These are phyloP conservation scores for Penicillium antarcticum DNA, from an alignment of 495 filamentous ascomycete genomes.

Conservation along the genomic window DNA sequence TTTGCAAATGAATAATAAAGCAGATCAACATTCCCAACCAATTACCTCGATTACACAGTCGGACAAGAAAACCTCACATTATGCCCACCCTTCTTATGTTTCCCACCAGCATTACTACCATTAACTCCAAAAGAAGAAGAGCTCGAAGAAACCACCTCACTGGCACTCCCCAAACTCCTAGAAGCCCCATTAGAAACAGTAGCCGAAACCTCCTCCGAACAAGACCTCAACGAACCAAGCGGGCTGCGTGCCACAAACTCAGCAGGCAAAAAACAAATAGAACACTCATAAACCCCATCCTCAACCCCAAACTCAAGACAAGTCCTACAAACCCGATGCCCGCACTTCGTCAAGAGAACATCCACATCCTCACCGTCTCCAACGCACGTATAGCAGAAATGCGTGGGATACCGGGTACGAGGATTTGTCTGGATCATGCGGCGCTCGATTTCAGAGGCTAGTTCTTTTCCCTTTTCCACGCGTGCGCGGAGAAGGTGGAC, in stretches of 20 bases:
- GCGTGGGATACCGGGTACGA: slow-evolving; percentile 13
- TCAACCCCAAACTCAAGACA: slow-evolving; percentile 19
- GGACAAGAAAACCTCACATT: not conserved
- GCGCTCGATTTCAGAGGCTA: slow-evolving; percentile 23
- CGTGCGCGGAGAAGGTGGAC: slow-evolving; percentile 19
- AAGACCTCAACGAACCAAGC: not conserved
- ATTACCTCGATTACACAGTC: not conserved
- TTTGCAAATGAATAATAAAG: not conserved
- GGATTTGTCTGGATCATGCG: slow-evolving; percentile 12
- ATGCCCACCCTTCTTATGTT: too few species aligned
- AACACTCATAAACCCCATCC: slow-evolving; percentile 20
- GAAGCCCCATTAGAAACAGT: not conserved
- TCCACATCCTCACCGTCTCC: slow-evolving; percentile 13
- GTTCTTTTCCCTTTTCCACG: slow-evolving; percentile 29
- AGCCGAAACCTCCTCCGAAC: not conserved
- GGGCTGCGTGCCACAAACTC: slow-evolving; percentile 11
- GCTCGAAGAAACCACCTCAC: too few species aligned
- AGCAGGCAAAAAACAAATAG: slow-evolving; percentile 22
- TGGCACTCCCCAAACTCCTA: too few species aligned
- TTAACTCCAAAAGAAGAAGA: too few species aligned
- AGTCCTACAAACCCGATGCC: slow-evolving; percentile 24
- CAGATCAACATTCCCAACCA: not conserved
- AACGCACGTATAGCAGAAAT: slow-evolving; percentile 28
- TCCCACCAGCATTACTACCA: too few species aligned
- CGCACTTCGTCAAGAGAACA: slow-evolving; percentile 22